These are phyloP conservation scores for Myriosclerotinia duriaeana DNA, from an alignment of 2,329 filamentous ascomycete species.

Conservation along the genomic window DNA sequence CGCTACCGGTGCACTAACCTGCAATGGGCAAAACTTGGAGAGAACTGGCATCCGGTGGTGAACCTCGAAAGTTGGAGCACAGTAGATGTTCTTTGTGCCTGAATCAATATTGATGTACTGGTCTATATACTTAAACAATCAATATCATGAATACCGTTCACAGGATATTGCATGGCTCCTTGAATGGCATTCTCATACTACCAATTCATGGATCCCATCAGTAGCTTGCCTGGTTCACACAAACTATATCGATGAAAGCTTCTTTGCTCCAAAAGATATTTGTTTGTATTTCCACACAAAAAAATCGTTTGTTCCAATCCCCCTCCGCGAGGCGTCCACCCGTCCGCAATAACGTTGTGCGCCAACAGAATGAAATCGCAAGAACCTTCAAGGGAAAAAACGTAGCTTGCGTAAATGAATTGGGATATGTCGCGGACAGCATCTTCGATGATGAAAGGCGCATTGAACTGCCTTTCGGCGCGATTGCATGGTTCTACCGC, in stretches of 20 bases:
- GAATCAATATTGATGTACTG: neutral
- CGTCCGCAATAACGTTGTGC: neutral
- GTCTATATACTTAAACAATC: neutral
- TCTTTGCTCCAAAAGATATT: neutral
- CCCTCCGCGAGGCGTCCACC: constrained; percentile 7
- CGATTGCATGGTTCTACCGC: constrained; percentile 5
- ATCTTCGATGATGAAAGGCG: constrained; percentile 1
- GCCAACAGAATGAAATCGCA: constrained; percentile 10
- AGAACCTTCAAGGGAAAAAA: constrained; percentile 5
- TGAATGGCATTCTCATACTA: neutral
- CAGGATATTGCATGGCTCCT: neutral
- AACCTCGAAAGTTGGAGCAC: too few relatives aligned
- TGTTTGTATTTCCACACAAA: constrained; percentile 2
- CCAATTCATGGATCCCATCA: neutral
- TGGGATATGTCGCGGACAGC: constrained; percentile 2
- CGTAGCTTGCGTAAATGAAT: neutral
- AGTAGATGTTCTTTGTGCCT: neutral
- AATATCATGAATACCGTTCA: neutral
- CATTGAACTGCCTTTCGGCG: constrained; percentile 12
- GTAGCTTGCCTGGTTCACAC: neutral
- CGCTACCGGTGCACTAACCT: neutral
- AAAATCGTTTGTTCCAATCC: neutral
- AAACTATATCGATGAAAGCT: neutral
- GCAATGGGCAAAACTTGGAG: neutral
- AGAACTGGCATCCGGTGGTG: neutral